Evolutionary conservation across 75 land plant species (phyloP).

Genomic region (Cunninghamia lanceolata): DNA sequence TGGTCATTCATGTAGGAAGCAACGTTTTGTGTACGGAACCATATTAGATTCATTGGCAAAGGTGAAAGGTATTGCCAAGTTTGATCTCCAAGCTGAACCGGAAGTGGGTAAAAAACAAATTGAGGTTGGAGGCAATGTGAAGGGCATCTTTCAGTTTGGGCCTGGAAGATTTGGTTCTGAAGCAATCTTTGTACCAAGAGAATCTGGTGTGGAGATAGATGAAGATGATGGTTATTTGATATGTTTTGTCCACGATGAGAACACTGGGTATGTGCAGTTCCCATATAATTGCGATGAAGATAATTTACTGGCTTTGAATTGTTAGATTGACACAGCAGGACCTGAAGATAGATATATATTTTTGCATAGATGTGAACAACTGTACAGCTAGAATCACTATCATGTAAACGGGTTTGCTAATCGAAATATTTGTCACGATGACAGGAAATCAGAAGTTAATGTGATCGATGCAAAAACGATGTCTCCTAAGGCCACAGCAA

Average conservation of each 20-base stretch:
- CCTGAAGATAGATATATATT: background rate
- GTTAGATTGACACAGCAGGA: background rate
- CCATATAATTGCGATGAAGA: background rate
- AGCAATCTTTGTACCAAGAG: conserved; percentile 78
- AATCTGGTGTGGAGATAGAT: conserved; percentile 48
- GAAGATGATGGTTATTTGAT: conserved; percentile 98
- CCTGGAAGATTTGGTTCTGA: conserved; percentile 85
- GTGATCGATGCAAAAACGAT: conserved; percentile 92
- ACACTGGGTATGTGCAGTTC: conserved; percentile 55
- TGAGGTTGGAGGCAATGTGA: conserved; percentile 76
- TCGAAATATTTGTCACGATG: background rate
- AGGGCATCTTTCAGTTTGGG: conserved; percentile 69
- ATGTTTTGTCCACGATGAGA: conserved; percentile 83
- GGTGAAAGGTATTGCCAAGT: conserved; percentile 63
- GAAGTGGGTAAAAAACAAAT: conserved; percentile 46
- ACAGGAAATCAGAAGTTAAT: conserved; percentile 51
- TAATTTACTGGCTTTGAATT: background rate
- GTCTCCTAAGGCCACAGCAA: conserved; percentile 82
- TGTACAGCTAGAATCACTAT: background rate
- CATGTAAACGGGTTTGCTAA: background rate
- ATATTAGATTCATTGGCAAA: conserved; percentile 55
- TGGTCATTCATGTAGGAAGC: conserved; percentile 50
- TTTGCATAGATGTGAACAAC: background rate
- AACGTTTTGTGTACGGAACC: conserved; percentile 67
- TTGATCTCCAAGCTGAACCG: conserved; percentile 77